Conservation (phyloP, 2,329 filamentous ascomycete species). For the Hypoxylon sp. region DNA sequence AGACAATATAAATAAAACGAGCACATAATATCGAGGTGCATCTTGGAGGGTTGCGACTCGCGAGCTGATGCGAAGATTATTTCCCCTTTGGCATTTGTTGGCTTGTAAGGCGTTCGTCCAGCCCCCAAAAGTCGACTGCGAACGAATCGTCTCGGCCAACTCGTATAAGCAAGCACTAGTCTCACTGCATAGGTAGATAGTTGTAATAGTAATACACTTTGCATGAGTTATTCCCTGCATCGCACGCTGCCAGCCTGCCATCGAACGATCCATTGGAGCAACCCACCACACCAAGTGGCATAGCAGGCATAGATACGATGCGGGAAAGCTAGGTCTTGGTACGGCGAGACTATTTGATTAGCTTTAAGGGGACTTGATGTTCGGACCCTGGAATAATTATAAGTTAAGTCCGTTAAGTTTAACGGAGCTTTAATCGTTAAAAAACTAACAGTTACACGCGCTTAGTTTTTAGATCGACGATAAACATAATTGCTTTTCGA, state of each 20-base stretch:
- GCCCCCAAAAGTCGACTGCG: constrained; percentile 1
- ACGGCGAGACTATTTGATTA: too few species aligned
- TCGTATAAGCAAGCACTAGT: constrained; percentile 26
- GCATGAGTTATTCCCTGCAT: constrained; percentile 26
- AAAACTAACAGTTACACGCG: too few species aligned
- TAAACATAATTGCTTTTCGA: too few species aligned
- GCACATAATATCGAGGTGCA: constrained; percentile 23
- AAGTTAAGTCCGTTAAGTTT: too few species aligned
- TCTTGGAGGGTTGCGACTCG: constrained; percentile 22
- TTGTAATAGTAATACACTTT: constrained; percentile 21
- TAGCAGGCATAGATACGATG: constrained; percentile 5
- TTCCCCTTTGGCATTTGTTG: constrained; percentile 8
- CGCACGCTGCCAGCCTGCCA: constrained; percentile 19
- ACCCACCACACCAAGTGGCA: constrained; percentile 7
- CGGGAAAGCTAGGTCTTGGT: background rate
- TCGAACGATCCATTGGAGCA: constrained; percentile 18
- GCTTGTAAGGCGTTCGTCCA: constrained; percentile 6
- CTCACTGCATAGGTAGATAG: constrained; percentile 21
- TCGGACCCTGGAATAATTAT: too few species aligned
- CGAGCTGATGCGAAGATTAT: constrained; percentile 17
- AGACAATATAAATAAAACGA: constrained; percentile 28
- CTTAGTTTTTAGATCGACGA: too few species aligned
- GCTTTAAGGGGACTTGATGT: too few species aligned
- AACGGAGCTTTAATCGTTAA: too few species aligned
- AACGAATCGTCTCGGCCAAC: constrained; percentile 17